Base-by-base conservation (phyloP, 495 filamentous ascomycete genomes). In the Neohortaea acidophila region DNA sequence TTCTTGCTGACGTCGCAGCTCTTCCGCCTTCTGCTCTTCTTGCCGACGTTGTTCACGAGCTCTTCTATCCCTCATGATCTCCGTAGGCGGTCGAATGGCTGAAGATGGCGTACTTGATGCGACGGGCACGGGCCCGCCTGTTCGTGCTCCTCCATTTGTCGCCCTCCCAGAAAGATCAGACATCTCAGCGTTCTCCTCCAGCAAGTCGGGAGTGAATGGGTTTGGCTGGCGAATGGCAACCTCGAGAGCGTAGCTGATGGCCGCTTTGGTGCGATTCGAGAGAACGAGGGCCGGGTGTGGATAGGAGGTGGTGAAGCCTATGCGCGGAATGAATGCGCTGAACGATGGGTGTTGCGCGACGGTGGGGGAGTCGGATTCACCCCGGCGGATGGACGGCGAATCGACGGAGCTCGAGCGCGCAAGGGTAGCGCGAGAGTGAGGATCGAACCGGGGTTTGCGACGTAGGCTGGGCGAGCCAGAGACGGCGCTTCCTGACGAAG, bases 121-220 rank as follows among this genome's bases (percentile, higher is more conserved):
- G 14, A 60, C 57, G 10, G 57, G 57, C 12, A 57, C 54, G 3
- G 57, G 57, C 13, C 57, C 57, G 19, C 49, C 48, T 6, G 57
- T 49, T 37, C 57, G 53, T 33, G 55, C 40, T 27, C 57, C 58
- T 37, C 58, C 58, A 54, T 60, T 60, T 37, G 41, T 45, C 22
- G 56, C 54, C n/a, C 57, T 53, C 36, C 44, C 50, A 11, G 53
- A 53, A 51, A 92, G 64, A 59, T 92, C 81, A 49, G 89, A 77
- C 89, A 97, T 96, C 47, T 76, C 72, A 51, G 87, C 85, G 77
- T 85, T 84, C 67, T 87, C 77, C 66, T 97, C 89, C 38, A 77
- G 71, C 29, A 72, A 66, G 55, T 92, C 85, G 12, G 82, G 69
- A 3, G 85, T 85, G 60, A 97, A 89, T 9, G 73, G 68, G 41